phyloP scores from a whole-genome alignment of 495 filamentous ascomycete genomes.

The Xylaria palmicola region DNA sequence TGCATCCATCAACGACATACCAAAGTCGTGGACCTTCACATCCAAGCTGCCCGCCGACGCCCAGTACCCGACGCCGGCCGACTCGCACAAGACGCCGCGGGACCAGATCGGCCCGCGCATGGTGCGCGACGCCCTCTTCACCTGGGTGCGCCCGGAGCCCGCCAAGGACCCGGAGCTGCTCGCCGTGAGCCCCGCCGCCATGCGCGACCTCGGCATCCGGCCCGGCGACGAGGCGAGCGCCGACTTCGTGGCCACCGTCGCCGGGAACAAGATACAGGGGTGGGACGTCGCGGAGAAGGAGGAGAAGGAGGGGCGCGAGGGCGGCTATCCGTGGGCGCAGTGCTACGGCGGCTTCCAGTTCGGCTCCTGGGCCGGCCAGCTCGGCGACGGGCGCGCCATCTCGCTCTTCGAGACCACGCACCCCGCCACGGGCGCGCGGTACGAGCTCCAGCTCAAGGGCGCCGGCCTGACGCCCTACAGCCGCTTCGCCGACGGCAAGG shows the following conservation, averaged over 20 bases:
- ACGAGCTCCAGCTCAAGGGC: constrained; percentile 92
- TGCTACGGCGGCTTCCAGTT: constrained; percentile 92
- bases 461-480: constrained; percentile 92
- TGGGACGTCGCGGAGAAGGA: too few relatives aligned
- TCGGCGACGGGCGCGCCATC: constrained; percentile 93
- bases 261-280: constrained; percentile 75
- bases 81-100: constrained; percentile 76
- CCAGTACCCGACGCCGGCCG: constrained; percentile 73
- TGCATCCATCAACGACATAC: constrained; percentile 65
- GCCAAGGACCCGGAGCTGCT: constrained; percentile 73
- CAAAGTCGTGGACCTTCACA: constrained; percentile 85
- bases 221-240: constrained; percentile 63
- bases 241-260: constrained; percentile 74
- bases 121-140: constrained; percentile 84
- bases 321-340: constrained; percentile 94
- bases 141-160: constrained; percentile 79
- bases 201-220: constrained; percentile 74
- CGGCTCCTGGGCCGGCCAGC: constrained; percentile 90
- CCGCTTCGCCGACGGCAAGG: constrained; percentile 96
- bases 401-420: constrained; percentile 90
- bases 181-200: constrained; percentile 69
- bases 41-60: constrained; percentile 74
- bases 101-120: constrained; percentile 73
- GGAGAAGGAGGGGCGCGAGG: constrained; percentile 55
- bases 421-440: constrained; percentile 64